These are phyloP conservation scores for Neostapfia colusana DNA, from an alignment of 176 grass and related monocot species.

Conservation along the genomic window DNA sequence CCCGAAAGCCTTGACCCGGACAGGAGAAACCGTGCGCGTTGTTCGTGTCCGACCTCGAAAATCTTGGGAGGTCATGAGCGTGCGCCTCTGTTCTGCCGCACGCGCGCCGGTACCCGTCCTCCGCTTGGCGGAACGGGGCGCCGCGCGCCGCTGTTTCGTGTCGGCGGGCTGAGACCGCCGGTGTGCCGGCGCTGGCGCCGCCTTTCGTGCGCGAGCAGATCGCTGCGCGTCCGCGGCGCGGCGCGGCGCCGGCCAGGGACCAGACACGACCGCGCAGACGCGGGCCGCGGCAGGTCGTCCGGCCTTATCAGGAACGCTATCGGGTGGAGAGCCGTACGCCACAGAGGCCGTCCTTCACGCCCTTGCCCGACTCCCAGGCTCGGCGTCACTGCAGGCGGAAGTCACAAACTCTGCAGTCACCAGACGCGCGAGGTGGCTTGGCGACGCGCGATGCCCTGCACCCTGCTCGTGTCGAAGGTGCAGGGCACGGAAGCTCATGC, in stretches of 20 bases:
- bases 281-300: constrained; percentile 16
- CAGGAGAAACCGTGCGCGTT: too few relatives aligned
- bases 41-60: too few relatives aligned
- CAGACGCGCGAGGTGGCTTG: not conserved
- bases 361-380: not conserved
- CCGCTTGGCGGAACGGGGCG: too few relatives aligned
- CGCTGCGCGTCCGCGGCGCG: not conserved
- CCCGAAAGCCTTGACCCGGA: too few relatives aligned
- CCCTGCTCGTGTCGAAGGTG: too few relatives aligned
- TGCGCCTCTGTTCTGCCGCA: too few relatives aligned
- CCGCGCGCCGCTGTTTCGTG: too few relatives aligned
- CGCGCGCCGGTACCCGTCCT: too few relatives aligned
- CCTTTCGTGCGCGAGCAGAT: not conserved
- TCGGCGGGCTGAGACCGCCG: too few relatives aligned
- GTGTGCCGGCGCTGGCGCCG: not conserved
- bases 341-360: not conserved
- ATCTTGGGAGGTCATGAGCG: too few relatives aligned
- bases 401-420: constrained; percentile 12
- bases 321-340: not conserved
- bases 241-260: not conserved
- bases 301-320: not conserved
- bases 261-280: not conserved
- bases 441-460: too few relatives aligned
- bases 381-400: not conserved
- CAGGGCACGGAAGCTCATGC: too few relatives aligned